Percentiles rank a stretch among this genome's conserved stretches.
Evolutionary conservation across 1,284 basidiomycete genomes (phyloP).

Genomic region (Cutaneotrichosporon arboriforme): DNA sequence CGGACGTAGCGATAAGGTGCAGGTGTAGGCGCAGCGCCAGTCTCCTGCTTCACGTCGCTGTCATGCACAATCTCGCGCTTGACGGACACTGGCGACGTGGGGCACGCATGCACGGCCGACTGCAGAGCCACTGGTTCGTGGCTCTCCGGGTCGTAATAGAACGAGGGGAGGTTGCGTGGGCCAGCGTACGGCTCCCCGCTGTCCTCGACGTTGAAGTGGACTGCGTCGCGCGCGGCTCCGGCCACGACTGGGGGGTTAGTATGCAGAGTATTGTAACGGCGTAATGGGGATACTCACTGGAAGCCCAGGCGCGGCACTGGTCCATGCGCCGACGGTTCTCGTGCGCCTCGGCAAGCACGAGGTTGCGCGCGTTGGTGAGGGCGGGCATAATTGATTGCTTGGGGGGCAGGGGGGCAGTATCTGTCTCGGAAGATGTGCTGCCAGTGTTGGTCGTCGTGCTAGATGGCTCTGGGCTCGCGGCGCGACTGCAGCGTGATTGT

Average conservation of each 20-base stretch:
- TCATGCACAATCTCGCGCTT: neutral
- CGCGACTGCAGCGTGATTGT: neutral
- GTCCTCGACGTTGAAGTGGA: slow-evolving; percentile 1
- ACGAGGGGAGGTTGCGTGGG: neutral
- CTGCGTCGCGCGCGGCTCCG: slow-evolving; percentile 9
- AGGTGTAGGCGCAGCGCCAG: neutral
- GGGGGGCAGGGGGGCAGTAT: no score
- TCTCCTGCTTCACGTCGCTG: neutral
- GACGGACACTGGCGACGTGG: neutral
- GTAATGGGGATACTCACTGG: slow-evolving; percentile 4
- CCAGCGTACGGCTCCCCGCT: neutral
- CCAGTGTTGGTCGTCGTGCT: no score
- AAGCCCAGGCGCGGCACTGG: slow-evolving; percentile 13
- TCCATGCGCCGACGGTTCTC: slow-evolving; percentile 6
- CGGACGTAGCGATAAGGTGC: neutral
- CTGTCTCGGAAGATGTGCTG: no score
- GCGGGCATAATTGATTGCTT: no score
- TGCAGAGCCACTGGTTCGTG: neutral
- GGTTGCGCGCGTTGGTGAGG: neutral
- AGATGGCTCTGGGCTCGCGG: no score
- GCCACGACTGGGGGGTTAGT: slow-evolving; percentile 2
- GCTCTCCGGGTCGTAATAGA: slow-evolving; percentile 1
- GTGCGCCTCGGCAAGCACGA: neutral
- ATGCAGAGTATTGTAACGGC: neutral
- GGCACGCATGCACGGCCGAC: neutral